Evolutionary conservation across 2,329 filamentous ascomycete genomes (phyloP).

Genomic region (Alternaria sp.): DNA sequence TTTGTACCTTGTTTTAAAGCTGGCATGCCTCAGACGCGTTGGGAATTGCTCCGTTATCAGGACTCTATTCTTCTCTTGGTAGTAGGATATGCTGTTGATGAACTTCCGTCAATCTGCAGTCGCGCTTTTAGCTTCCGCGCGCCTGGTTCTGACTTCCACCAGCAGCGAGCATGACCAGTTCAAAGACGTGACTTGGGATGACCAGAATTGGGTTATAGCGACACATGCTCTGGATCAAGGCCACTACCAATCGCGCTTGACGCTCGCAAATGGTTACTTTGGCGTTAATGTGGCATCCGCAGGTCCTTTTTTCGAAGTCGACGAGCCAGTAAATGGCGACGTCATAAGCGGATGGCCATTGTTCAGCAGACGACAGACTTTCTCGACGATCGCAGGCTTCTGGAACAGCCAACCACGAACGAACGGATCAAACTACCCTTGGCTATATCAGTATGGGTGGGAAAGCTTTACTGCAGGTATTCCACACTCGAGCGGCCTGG

Average conservation of each 20-base stretch:
- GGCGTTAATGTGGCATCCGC: constrained; percentile 70
- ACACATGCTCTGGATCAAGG: constrained; percentile 64
- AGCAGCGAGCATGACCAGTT: constrained; percentile 36
- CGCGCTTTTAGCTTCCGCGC: constrained; percentile 21
- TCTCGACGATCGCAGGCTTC: constrained; percentile 73
- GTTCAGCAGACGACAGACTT: constrained; percentile 68
- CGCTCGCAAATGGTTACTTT: constrained; percentile 66
- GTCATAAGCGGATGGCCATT: constrained; percentile 73
- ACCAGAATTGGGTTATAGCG: constrained; percentile 64
- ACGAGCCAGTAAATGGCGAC: constrained; percentile 59
- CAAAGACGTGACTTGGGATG: constrained; percentile 64
- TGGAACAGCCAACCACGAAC: constrained; percentile 67
- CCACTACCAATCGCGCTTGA: constrained; percentile 67
- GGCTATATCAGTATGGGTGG: constrained; percentile 73
- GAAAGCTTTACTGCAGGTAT: constrained; percentile 76
- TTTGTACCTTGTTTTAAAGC: constrained; percentile 19
- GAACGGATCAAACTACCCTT: constrained; percentile 70
- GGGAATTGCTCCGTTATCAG: neutral
- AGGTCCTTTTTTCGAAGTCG: constrained; percentile 69
- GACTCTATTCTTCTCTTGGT: constrained; percentile 3
- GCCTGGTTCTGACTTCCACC: constrained; percentile 17
- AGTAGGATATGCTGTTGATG: constrained; percentile 8
- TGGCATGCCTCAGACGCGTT: constrained; percentile 4
- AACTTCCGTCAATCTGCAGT: constrained; percentile 12
- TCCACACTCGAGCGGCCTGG: constrained; percentile 71